Evolutionary conservation across 139 green algal genomes (phyloP).

Genomic region (Chlamydomonas schloesseri): DNA sequence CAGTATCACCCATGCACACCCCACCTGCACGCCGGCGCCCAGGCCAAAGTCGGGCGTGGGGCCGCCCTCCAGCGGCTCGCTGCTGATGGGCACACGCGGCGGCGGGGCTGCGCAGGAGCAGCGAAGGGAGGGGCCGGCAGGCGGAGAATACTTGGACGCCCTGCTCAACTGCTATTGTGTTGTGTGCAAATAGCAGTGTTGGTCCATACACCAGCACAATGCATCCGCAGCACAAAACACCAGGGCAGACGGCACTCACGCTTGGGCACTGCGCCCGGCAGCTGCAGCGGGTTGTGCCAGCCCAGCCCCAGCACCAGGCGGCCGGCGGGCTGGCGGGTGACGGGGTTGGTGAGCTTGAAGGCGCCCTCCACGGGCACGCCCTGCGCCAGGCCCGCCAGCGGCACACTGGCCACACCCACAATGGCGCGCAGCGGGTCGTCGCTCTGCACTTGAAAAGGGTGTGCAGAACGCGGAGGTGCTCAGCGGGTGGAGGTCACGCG

Average conservation of each 20-base stretch:
- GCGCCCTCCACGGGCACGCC: conserved; percentile 59
- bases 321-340: conserved; percentile 51
- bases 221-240: no score
- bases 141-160: no score
- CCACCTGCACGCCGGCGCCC: neutral
- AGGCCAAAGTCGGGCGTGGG: neutral
- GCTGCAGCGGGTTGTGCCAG: conserved; percentile 61
- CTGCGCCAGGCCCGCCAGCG: conserved; percentile 39
- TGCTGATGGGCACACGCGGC: conserved; percentile 34
- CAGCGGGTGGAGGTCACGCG: no score
- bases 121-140: neutral
- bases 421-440: conserved; percentile 57
- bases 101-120: neutral
- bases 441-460: no score
- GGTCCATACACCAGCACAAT: no score
- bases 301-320: conserved; percentile 52
- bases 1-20: neutral
- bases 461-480: neutral
- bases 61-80: conserved; percentile 18
- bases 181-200: no score
- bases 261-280: conserved; percentile 44
- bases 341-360: conserved; percentile 57
- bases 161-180: no score
- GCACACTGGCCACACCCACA: conserved; percentile 54
- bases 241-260: neutral